Evolutionary conservation across 805 yeast species (phyloP), one percentile per base, ranked within the genome.

Genomic region (Nadsonia fulvescens): DNA sequence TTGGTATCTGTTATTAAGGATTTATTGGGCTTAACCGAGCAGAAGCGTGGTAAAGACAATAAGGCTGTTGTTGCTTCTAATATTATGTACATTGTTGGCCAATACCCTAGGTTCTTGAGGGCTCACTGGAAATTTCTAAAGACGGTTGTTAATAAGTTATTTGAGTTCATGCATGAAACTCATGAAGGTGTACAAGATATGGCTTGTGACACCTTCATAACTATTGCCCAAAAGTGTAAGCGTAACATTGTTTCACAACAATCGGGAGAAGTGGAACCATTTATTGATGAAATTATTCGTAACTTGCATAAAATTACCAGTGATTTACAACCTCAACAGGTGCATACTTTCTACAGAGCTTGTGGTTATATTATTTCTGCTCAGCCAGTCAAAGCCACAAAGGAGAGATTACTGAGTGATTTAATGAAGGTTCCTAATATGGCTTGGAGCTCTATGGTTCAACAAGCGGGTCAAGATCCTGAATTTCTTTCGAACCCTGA

Each of bases 151-250:
- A 74, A 79, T 54, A 89, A 89, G 52, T 63, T 89, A 42, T 89
- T 89, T 51, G 98, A 89, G 51, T 89, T 89, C 46, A 89, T 89
- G 99, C 96, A 89, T 57, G 99, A 89, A 61, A 82, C 95, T n/a
- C 99, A 89, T 53, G 99, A 86, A 53, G 98, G 98, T 58, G 98
- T 89, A 34, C 98, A 89, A 56, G 98, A 89, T 53, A 89, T 89
- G 98, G 98, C 99, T 6, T 89, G 98, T 60, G 99, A 89, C 52
- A 89, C 99, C 1, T 89, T 89, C 47, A 86, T 86, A 47, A 89
- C 89, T 51, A 89, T 89, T 49, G 79, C 93, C 12, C 73, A 69
- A 39, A 89, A 89, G 54, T 89, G 98, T 63, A 83, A 82, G 53
- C 71, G 83, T 38, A 95, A 86, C 52, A 89, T 89, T 52, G 93